Conservation (phyloP, 768 basidiomycete genomes). For the Tylopilus subfusipes region DNA sequence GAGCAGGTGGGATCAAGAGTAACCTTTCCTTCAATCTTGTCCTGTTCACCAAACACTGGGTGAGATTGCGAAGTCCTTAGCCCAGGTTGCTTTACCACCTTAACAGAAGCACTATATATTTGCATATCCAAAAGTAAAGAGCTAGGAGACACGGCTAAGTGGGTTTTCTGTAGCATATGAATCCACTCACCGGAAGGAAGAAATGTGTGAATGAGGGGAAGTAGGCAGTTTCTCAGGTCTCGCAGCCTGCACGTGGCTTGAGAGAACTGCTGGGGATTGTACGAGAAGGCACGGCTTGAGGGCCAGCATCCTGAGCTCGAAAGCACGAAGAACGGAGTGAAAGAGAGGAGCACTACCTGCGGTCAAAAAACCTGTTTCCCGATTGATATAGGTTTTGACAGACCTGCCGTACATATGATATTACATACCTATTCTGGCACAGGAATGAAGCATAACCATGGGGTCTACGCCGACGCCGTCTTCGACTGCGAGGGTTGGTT, state of each 20-base stretch:
- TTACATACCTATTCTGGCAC: constrained; percentile 18
- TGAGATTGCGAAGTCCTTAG: constrained; percentile 23
- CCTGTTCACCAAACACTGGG: constrained; percentile 60
- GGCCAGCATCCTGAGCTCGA: constrained; percentile 17
- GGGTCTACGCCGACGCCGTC: not conserved
- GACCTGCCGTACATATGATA: constrained; percentile 23
- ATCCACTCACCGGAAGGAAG: constrained; percentile 45
- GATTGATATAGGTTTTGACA: constrained; percentile 19
- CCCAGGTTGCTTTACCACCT: constrained; percentile 35
- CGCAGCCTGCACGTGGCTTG: constrained; percentile 35
- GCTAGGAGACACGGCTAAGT: constrained; percentile 29
- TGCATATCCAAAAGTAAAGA: constrained; percentile 57
- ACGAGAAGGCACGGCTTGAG: constrained; percentile 19
- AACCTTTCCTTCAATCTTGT: constrained; percentile 58
- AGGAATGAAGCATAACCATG: constrained; percentile 7
- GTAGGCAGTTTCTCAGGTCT: constrained; percentile 13
- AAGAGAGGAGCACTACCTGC: not conserved
- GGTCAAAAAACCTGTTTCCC: not conserved
- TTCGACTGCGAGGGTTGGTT: not conserved
- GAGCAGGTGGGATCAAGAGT: constrained; percentile 50
- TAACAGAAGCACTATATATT: constrained; percentile 60
- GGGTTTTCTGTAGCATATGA: not conserved
- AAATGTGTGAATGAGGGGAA: constrained; percentile 41
- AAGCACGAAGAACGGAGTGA: not conserved
- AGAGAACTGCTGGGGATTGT: constrained; percentile 18